Evolutionary conservation across 306 rosid species (phyloP).

Genomic region (Cucumis melo): DNA sequence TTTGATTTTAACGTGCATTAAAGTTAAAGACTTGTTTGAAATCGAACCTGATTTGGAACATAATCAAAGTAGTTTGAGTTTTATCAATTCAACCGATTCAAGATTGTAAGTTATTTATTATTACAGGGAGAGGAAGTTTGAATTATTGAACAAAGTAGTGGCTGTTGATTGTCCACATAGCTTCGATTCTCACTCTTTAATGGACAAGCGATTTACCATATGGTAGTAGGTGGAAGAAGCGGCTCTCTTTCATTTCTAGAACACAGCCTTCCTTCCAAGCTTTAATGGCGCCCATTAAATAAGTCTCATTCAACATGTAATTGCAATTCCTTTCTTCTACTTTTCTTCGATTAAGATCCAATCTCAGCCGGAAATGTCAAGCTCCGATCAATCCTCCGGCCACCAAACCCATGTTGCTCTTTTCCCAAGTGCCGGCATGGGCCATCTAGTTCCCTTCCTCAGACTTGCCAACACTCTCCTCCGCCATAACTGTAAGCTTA

Average conservation of each 20-base stretch:
- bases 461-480: constrained; percentile 23
- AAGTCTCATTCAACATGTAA: neutral
- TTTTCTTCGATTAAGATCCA: neutral
- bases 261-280: neutral
- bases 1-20: too few species aligned
- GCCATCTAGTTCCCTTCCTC: constrained; percentile 38
- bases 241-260: neutral
- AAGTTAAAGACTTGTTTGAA: too few species aligned
- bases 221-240: neutral
- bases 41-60: too few species aligned
- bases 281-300: neutral
- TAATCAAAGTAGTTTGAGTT: too few species aligned
- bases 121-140: too few species aligned
- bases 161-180: neutral
- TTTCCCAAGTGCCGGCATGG: constrained; percentile 48
- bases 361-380: neutral
- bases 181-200: neutral
- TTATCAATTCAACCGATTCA: too few species aligned
- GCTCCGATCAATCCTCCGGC: neutral
- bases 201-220: neutral
- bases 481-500: constrained; percentile 21
- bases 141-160: neutral
- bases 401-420: constrained; percentile 28
- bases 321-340: neutral
- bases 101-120: too few species aligned